A percentile compares a stretch with the other conserved stretches of the same genome.
phyloP scores from a whole-genome alignment of 805 yeast species.

The Tetrapisispora namnaoensis region DNA sequence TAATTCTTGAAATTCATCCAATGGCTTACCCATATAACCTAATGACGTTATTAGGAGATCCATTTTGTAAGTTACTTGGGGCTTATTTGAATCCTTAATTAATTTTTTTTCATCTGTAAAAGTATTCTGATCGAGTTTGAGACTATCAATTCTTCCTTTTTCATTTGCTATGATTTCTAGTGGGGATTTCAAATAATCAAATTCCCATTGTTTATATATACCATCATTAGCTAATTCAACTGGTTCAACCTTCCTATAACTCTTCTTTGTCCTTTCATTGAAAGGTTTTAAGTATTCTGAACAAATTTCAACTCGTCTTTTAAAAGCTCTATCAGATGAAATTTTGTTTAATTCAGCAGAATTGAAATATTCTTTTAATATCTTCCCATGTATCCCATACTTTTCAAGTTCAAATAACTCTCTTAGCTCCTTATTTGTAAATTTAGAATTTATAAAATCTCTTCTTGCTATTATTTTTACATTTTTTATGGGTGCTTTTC shows the following conservation, averaged over 20 bases:
- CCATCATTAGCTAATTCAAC: conserved; percentile 2
- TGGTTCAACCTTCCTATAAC: conserved; percentile 17
- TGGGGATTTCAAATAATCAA: conserved; percentile 66
- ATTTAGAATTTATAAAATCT: conserved; percentile 77
- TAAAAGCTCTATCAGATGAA: conserved; percentile 42
- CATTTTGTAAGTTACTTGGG: conserved; percentile 28
- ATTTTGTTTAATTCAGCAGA: conserved; percentile 19
- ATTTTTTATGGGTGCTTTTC: conserved; percentile 43
- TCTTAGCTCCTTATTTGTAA: conserved; percentile 84
- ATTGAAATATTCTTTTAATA: conserved; percentile 30
- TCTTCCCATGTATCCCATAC: conserved; percentile 41
- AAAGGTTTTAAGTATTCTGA: conserved; percentile 39
- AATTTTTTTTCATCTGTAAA: conserved; percentile 18
- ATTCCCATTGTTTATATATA: conserved; percentile 42
- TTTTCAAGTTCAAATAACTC: conserved; percentile 60
- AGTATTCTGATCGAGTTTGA: conserved; percentile 13
- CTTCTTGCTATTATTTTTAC: conserved; percentile 78
- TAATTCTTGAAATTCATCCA: conserved; percentile 46
- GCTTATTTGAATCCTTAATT: conserved; percentile 13
- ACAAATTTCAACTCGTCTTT: conserved; percentile 56
- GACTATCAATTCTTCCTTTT: conserved; percentile 31
- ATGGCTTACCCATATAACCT: conserved; percentile 67
- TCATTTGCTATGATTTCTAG: conserved; percentile 33
- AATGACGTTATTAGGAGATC: conserved; percentile 72
- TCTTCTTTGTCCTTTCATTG: conserved; percentile 23